Evolutionary conservation across 768 basidiomycete species (phyloP).

Genomic region (Boletus rex-veris): DNA sequence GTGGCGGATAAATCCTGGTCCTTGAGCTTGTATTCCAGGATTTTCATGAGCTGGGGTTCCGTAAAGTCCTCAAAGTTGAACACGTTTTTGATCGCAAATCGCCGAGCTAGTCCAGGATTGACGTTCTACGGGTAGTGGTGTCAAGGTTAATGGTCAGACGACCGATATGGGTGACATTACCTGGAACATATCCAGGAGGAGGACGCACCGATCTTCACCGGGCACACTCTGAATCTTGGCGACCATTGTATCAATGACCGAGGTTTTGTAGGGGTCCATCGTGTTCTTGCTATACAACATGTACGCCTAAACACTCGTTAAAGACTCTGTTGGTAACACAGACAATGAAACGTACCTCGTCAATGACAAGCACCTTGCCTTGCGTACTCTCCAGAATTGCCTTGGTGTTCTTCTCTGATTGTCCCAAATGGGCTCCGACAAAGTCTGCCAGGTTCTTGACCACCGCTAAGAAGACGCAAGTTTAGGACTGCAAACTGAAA

Average conservation of each 20-base stretch:
- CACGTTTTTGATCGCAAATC: slow-evolving; percentile 66
- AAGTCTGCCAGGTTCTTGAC: slow-evolving; percentile 71
- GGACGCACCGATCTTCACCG: slow-evolving; percentile 68
- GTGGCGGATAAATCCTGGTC: slow-evolving; percentile 58
- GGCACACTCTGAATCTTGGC: slow-evolving; percentile 69
- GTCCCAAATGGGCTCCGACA: slow-evolving; percentile 52
- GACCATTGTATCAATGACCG: slow-evolving; percentile 73
- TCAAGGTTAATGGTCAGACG: neutral
- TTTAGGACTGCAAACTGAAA: neutral
- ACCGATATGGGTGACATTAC: slow-evolving; percentile 31
- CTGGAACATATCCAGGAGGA: slow-evolving; percentile 74
- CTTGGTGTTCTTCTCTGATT: slow-evolving; percentile 64
- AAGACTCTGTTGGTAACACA: neutral
- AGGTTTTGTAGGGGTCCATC: slow-evolving; percentile 56
- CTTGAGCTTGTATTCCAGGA: slow-evolving; percentile 56
- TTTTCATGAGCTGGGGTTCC: slow-evolving; percentile 47
- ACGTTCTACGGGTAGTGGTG: slow-evolving; percentile 48
- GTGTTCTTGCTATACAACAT: slow-evolving; percentile 51
- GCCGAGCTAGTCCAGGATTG: slow-evolving; percentile 63
- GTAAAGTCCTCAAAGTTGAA: slow-evolving; percentile 67
- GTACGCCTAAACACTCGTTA: slow-evolving; percentile 48
- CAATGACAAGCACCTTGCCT: slow-evolving; percentile 70
- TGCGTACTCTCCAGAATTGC: slow-evolving; percentile 54
- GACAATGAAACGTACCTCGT: slow-evolving; percentile 45
- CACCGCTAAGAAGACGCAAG: slow-evolving; percentile 41